phyloP scores from a whole-genome alignment of 1,284 basidiomycete genomes.

The Trametes polyzona region DNA sequence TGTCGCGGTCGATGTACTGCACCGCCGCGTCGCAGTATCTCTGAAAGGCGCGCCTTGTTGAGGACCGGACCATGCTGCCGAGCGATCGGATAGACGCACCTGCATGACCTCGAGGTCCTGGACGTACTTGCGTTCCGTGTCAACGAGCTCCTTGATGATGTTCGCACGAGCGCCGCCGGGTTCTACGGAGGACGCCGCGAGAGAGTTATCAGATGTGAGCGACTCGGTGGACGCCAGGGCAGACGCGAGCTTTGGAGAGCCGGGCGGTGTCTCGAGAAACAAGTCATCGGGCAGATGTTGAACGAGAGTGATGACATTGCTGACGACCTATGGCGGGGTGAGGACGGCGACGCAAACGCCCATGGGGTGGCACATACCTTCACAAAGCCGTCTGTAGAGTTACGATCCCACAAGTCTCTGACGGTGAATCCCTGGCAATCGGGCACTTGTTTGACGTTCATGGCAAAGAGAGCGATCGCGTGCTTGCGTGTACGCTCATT shows the following conservation, averaged over 20 bases:
- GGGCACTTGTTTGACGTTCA: conserved; percentile 68
- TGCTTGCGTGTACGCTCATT: conserved; percentile 81
- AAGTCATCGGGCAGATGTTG: conserved; percentile 78
- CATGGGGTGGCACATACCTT: conserved; percentile 61
- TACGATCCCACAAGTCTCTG: conserved; percentile 87
- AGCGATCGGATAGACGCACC: conserved; percentile 49
- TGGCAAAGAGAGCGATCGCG: conserved; percentile 78
- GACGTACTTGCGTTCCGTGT: conserved; percentile 97
- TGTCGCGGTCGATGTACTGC: conserved; percentile 89
- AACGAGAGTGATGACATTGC: conserved; percentile 89
- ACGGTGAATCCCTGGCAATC: conserved; percentile 81
- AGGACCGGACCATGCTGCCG: conserved; percentile 12
- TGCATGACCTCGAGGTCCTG: conserved; percentile 98
- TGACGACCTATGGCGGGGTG: conserved; percentile 69
- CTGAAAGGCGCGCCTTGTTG: conserved; percentile 42
- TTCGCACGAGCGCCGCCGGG: conserved; percentile 55
- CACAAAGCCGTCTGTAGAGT: conserved; percentile 93
- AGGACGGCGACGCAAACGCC: background rate
- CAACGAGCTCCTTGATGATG: conserved; percentile 86
- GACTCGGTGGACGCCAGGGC: conserved; percentile 66
- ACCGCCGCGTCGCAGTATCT: conserved; percentile 84
- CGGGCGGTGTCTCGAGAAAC: conserved; percentile 67
- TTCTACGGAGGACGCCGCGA: conserved; percentile 32
- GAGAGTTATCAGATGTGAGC: conserved; percentile 45
- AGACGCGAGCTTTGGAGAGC: conserved; percentile 53